Evolutionary conservation across 805 yeast species (phyloP).

Genomic region (Kockiozyma suomiensis): DNA sequence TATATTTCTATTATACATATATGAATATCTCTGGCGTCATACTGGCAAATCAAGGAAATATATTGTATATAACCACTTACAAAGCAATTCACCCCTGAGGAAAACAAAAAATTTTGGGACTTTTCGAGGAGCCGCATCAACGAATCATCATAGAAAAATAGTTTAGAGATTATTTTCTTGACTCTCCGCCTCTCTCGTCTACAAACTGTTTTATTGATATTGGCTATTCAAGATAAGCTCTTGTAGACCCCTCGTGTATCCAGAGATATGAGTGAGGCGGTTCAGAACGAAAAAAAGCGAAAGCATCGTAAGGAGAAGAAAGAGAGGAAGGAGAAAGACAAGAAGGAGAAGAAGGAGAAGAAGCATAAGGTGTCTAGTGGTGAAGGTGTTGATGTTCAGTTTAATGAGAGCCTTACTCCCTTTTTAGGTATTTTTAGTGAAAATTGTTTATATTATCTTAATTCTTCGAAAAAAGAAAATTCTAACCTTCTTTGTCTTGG

Average conservation of each 20-base stretch:
- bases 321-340: conserved; percentile 10
- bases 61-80: background rate
- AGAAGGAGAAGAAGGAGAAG: conserved; percentile 8
- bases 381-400: conserved; percentile 5
- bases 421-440: conserved; percentile 18
- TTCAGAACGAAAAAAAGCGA: conserved; percentile 13
- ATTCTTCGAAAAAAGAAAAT: too few species aligned
- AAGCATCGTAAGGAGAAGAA: conserved; percentile 15
- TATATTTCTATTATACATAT: background rate
- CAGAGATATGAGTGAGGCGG: conserved; percentile 5
- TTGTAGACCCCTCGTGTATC: too few species aligned
- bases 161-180: too few species aligned
- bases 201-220: too few species aligned
- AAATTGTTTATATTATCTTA: too few species aligned
- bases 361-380: background rate
- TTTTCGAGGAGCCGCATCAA: background rate
- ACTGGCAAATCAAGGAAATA: too few species aligned
- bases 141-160: background rate
- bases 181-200: too few species aligned
- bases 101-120: background rate
- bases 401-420: conserved; percentile 19
- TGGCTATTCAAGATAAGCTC: too few species aligned
- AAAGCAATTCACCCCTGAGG: background rate
- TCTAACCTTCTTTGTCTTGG: too few species aligned
- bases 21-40: too few species aligned